Base-by-base conservation (phyloP, 2,329 filamentous ascomycete species). In the Phyllachora maydis region DNA sequence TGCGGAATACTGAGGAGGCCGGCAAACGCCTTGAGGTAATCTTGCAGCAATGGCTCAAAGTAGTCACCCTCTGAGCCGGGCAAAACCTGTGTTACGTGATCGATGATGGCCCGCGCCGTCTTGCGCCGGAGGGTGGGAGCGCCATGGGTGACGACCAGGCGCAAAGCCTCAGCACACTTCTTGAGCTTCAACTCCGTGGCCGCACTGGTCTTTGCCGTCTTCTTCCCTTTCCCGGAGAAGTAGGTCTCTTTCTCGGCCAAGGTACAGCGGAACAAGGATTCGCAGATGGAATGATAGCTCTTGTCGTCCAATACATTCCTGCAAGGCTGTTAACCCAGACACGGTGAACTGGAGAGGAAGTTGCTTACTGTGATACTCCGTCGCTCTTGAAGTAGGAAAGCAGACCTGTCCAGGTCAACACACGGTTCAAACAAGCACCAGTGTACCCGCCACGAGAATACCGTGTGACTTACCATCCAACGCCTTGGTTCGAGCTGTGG, bases 61-160 rank as follows among this genome's bases (percentile, higher is more conserved):
- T 74, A 64, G 3, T 54, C 59, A 9, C 67, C 67, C 25, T 69
- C 62, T 1, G 58, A 45, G 10, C 54, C 60, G 2, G 69, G 64
- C 4, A 91, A 54, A 11, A 69, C 67, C 32, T 92, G 70, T 3
- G 67, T 71, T 30, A 95, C 73, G 46, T 92, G 82, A 32, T 81
- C 70, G 32, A 91, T 56, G 10, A 93, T 52, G 5, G 75, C 66
- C 35, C 72, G 63, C n/a, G 85, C 56, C 1, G 82, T 85, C 42
- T 81, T 90, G 29, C 59, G 55, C 37, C 70, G 75, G 31, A 95
- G 47, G 29, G 63, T 71, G 11, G 57, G 49, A 16, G 72, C 54
- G 12, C 77, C 75, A 25, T 73, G 62, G 32, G 74, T 68, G 22
- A 90, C 60, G 13, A 74, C 65, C 14, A 71, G 54, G 25, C 79